Percentiles rank a stretch among this genome's conserved stretches.
Evolutionary conservation across 2,329 filamentous ascomycete species (phyloP).

Genomic region (Xylaria sp.): DNA sequence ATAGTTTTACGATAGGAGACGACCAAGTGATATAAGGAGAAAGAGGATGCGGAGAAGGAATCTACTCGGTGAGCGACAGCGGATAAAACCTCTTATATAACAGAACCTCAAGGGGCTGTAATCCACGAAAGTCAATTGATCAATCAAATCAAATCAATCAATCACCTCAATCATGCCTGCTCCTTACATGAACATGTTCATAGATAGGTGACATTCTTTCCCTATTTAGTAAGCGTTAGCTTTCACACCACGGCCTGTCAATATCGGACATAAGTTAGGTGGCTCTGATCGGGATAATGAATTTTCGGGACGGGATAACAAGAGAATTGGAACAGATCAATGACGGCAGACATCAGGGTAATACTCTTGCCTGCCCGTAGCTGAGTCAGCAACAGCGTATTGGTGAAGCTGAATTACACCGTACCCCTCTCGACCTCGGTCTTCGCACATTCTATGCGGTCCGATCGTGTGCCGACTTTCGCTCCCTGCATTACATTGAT

Average conservation of each 20-base stretch:
- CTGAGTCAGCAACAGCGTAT: background rate
- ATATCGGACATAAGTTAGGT: conserved; percentile 16
- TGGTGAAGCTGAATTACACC: background rate
- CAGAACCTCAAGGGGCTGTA: background rate
- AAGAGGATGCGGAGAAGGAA: background rate
- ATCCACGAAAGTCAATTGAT: too few species aligned
- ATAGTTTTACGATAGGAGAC: background rate
- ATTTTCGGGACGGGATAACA: conserved; percentile 16
- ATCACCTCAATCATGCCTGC: background rate
- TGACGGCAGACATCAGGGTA: background rate
- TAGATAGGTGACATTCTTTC: background rate
- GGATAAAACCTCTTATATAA: conserved; percentile 1
- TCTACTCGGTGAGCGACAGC: background rate
- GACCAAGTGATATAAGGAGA: background rate
- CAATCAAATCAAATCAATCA: background rate
- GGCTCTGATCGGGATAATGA: conserved; percentile 18
- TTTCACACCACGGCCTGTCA: background rate
- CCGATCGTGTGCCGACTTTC: background rate
- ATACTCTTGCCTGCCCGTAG: background rate
- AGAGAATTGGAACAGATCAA: background rate
- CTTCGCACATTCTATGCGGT: conserved; percentile 9
- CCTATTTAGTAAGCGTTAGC: background rate
- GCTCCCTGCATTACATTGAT: too few species aligned
- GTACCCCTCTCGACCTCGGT: conserved; percentile 3
- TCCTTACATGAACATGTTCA: background rate